Evolutionary conservation across 2,329 filamentous ascomycete genomes (phyloP), one percentile per base, ranked within the genome.

Genomic region (Colletotrichum sp.): DNA sequence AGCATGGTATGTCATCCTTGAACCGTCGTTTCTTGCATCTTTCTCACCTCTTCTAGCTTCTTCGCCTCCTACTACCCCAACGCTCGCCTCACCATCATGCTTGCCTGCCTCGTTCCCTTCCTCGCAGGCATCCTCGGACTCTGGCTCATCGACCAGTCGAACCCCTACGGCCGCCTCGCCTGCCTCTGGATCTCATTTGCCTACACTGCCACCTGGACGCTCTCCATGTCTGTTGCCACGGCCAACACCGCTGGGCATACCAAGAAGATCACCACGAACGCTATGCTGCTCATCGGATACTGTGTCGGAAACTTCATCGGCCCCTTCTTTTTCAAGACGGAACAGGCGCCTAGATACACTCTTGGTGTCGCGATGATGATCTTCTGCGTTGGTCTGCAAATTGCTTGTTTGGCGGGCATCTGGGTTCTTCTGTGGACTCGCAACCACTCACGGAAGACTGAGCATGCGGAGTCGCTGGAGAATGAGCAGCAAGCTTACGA

Each of bases 201-300:
- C 1, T 81, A 81, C 67, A 81, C 80, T 0, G 77, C 80, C 18
- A 78, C 79, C 57, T 76, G 70, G 70, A 74, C 72, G 36, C 61
- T 74, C 4, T 72, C 72, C 67, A 74, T 74, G 72, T 74, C 72
- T 18, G 72, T 74, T 18, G 92, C 94, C 71, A 88, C 94, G 8
- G 91, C 90, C 9, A 94, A 94, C 82, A 94, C 92, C 0, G 93
- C 87, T 0, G 93, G 93, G 7, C 90, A 89, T 16, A 94, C 92
- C 5, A 94, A 94, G 83, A 93, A 93, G 79, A 87, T 91, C 63
- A 88, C 92, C 43, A 92, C 93, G 86, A 90, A 91, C 0, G 88
- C 89, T 0, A 67, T 67, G 61, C 61, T 75, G 1, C 61, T 73
- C n/a, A 73, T 75, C 9, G 72, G 68, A 5, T 75, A 72, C 61